phyloP scores from a whole-genome alignment of 2,329 filamentous ascomycete genomes.

The Rhytidhysteron rufulum region DNA sequence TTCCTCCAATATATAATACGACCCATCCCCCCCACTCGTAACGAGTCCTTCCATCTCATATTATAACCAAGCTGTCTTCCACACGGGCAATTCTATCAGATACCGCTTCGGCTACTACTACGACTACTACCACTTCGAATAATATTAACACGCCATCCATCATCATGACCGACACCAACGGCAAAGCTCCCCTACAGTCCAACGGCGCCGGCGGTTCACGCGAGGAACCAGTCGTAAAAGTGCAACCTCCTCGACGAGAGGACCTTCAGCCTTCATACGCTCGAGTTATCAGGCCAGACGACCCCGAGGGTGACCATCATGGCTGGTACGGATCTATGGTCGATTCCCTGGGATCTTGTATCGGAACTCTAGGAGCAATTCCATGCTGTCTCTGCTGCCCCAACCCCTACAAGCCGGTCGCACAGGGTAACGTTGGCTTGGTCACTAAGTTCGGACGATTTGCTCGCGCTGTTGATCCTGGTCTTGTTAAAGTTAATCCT shows the following conservation, averaged over 20 bases:
- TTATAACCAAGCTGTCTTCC: constrained; percentile 2
- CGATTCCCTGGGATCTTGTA: constrained; percentile 66
- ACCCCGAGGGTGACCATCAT: constrained; percentile 65
- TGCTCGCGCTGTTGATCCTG: constrained; percentile 92
- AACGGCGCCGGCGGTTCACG: constrained; percentile 7
- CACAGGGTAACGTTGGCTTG: constrained; percentile 90
- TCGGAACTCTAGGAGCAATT: constrained; percentile 79
- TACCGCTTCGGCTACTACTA: constrained; percentile 2
- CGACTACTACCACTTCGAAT: not conserved
- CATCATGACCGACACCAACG: constrained; percentile 29
- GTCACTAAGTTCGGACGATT: constrained; percentile 95
- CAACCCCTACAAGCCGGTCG: constrained; percentile 91
- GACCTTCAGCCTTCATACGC: constrained; percentile 85
- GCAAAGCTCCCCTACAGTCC: constrained; percentile 35
- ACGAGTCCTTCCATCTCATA: not conserved
- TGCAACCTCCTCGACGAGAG: constrained; percentile 75
- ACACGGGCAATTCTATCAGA: constrained; percentile 1
- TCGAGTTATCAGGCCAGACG: constrained; percentile 57
- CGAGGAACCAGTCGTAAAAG: constrained; percentile 46
- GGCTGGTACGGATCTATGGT: constrained; percentile 92
- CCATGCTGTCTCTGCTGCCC: constrained; percentile 90
- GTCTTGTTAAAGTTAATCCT: constrained; percentile 95
- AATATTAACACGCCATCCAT: constrained; percentile 5
- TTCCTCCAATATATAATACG: too few relatives aligned
- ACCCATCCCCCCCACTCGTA: too few relatives aligned